Conservation (phyloP, 1,284 basidiomycete genomes). For the Cryptococcus neoformans region DNA sequence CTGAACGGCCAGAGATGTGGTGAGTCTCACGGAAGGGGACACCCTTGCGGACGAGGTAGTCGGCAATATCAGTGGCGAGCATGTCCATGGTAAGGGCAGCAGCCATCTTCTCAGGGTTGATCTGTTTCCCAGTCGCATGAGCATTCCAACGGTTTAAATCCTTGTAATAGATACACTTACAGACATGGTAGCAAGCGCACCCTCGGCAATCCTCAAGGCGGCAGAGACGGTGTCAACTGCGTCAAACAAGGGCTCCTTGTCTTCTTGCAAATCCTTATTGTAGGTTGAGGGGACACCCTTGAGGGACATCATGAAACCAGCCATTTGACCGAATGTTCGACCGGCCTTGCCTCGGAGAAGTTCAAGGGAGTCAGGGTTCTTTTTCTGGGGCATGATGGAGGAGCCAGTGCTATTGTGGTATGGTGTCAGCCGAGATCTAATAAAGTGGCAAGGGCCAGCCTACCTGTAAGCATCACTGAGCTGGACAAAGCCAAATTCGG, state of each 20-base stretch:
- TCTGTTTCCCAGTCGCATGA: constrained; percentile 53
- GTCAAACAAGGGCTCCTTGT: constrained; percentile 97
- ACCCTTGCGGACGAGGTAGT: constrained; percentile 96
- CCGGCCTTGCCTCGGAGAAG: constrained; percentile 92
- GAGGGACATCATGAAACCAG: constrained; percentile 97
- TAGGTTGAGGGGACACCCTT: constrained; percentile 98
- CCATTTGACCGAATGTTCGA: constrained; percentile 92
- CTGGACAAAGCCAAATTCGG: constrained; percentile 93
- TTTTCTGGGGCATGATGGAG: constrained; percentile 99
- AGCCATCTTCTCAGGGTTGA: constrained; percentile 85
- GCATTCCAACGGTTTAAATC: neutral
- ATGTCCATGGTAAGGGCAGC: constrained; percentile 92
- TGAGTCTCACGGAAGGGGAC: constrained; percentile 98
- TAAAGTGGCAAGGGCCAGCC: constrained; percentile 11
- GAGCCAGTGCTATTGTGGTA: constrained; percentile 78
- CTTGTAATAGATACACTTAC: constrained; percentile 57
- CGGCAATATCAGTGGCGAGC: constrained; percentile 95
- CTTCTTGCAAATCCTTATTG: constrained; percentile 98
- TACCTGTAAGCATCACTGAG: constrained; percentile 95
- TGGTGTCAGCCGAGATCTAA: constrained; percentile 1
- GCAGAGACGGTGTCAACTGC: constrained; percentile 83
- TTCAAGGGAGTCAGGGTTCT: constrained; percentile 96
- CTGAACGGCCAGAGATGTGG: constrained; percentile 93
- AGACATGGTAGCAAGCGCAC: constrained; percentile 84
- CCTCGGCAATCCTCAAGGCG: constrained; percentile 87